Evolutionary conservation across 1,284 basidiomycete species (phyloP), one percentile per base, ranked within the genome.

Genomic region (Cutaneotrichosporon spelunceum): DNA sequence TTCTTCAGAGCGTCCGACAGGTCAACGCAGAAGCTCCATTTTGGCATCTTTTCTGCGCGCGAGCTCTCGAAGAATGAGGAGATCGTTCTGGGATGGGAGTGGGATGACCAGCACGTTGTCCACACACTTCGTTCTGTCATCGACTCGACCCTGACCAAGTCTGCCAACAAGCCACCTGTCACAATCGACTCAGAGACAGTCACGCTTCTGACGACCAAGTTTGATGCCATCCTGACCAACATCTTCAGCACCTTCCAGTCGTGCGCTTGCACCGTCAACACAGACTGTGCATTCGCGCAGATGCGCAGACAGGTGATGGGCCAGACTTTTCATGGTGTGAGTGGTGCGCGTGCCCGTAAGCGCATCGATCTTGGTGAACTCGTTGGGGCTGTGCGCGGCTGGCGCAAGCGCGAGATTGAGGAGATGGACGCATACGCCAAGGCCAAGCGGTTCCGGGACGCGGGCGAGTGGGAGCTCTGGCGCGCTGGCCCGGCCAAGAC

Each of bases 61-160:
- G 88, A 92, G 67, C 83, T 97, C 63, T 84, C 84, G 62, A 85
- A 86, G 39, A 84, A 88, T 55, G 92, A 95, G 70, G 95, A 98
- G 79, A 85, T 98, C 44, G 86, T 94, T 0, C 78, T 97, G 0
- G 90, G 89, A 0, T 98, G 94, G 93, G 93, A 96, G 74, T 97
- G 93, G 94, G 93, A 96, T 69, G 93, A 97, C 70, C 86, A 87
- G 6, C 90, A 93, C 72, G 87, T 90, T 0, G 86, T 96, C 0
- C 94, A 97, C 77, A 81, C 85, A 55, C 80, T 97, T 0, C 68
- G 66, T 53, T 66, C 69, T 30, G 47, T 68, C 26, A 67, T 68
- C 19, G 70, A 72, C 49, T 66, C 73, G 56, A 64, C 69, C 13
- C 66, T 69, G 36, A 63, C 61, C 54, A 61, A 45, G 19, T 55